phyloP scores from a whole-genome alignment of 2,329 filamentous ascomycete species.

The Thermothelomyces thermophilus region DNA sequence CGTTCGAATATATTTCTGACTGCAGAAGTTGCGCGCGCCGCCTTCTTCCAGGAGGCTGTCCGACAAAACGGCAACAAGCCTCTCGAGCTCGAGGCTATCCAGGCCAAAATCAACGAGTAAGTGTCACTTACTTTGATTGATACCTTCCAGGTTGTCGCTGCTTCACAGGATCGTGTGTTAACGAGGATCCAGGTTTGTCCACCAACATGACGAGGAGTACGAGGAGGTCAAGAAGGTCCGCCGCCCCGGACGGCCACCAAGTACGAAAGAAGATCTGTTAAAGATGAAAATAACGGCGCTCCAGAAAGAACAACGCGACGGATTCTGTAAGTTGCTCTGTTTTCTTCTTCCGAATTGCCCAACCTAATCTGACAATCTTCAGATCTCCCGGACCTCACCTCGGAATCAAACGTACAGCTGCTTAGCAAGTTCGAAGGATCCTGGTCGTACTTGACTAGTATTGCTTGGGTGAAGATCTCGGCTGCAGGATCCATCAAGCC shows the following conservation, averaged over 20 bases:
- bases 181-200: conserved; percentile 47
- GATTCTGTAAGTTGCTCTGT: conserved; percentile 59
- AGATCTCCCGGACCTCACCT: conserved; percentile 70
- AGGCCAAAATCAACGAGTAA: conserved; percentile 56
- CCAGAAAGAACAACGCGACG: conserved; percentile 71
- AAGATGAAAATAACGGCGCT: conserved; percentile 64
- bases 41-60: conserved; percentile 65
- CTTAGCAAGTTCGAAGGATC: conserved; percentile 73
- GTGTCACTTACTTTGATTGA: conserved; percentile 21
- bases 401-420: conserved; percentile 55
- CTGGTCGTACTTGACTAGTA: conserved; percentile 70
- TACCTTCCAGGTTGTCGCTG: neutral
- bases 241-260: conserved; percentile 72
- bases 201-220: conserved; percentile 66
- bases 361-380: conserved; percentile 7
- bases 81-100: conserved; percentile 50
- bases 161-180: conserved; percentile 9
- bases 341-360: neutral
- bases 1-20: neutral
- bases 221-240: conserved; percentile 59
- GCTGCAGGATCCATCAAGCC: conserved; percentile 57
- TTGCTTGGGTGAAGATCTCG: conserved; percentile 71
- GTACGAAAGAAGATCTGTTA: conserved; percentile 68
- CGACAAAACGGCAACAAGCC: conserved; percentile 44
- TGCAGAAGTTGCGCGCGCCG: conserved; percentile 54